phyloP scores from a whole-genome alignment of 768 basidiomycete species.

The Thelephora aurantiotincta region DNA sequence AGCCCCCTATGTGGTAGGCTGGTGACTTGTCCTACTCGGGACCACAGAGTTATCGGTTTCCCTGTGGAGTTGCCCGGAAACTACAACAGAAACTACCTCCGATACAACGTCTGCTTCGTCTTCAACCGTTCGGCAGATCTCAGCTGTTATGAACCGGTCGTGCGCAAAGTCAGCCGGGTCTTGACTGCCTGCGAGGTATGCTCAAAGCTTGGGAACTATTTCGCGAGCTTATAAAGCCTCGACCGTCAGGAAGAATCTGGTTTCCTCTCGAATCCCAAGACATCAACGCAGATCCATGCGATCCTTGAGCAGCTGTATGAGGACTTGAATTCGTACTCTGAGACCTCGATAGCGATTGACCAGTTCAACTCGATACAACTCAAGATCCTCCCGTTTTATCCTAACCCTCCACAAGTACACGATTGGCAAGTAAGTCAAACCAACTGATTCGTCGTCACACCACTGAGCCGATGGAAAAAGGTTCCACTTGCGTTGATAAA shows the following conservation, averaged over 20 bases:
- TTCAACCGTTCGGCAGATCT: conserved; percentile 86
- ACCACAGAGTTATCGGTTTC: conserved; percentile 83
- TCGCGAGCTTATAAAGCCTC: neutral
- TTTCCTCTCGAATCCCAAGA: conserved; percentile 67
- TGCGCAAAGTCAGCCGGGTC: conserved; percentile 88
- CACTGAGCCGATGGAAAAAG: neutral
- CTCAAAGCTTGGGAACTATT: conserved; percentile 1
- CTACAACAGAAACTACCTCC: conserved; percentile 80
- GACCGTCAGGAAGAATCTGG: conserved; percentile 63
- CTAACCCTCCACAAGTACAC: conserved; percentile 78
- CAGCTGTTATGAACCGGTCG: conserved; percentile 91
- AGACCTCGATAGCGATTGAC: conserved; percentile 86
- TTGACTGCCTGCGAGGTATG: conserved; percentile 79
- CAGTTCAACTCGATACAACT: conserved; percentile 89
- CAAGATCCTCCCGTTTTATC: conserved; percentile 93
- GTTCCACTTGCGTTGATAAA: conserved; percentile 87
- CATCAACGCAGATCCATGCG: conserved; percentile 53
- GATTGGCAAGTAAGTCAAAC: conserved; percentile 55
- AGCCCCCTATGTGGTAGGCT: conserved; percentile 77
- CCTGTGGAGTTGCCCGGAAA: conserved; percentile 63
- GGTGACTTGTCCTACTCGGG: conserved; percentile 71
- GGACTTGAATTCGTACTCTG: conserved; percentile 93
- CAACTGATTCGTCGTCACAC: neutral
- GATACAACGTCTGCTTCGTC: conserved; percentile 93
- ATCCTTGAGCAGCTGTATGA: conserved; percentile 95